phyloP scores from a whole-genome alignment of 2,329 filamentous ascomycete species.

The Celoporthe dispersa region DNA sequence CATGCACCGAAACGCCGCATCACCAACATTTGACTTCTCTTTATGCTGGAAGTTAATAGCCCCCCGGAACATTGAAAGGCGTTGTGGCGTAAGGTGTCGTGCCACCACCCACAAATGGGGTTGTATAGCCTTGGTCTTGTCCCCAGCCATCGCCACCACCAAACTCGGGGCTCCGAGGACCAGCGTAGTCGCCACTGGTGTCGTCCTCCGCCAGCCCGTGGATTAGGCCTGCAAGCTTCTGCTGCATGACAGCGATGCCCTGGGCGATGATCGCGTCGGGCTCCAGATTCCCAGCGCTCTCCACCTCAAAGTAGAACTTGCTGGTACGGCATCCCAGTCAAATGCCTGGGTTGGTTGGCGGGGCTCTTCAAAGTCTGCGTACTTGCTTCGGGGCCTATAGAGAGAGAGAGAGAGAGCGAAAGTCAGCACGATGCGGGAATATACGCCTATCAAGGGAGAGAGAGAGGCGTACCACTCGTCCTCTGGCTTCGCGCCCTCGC shows the following conservation, averaged over 20 bases:
- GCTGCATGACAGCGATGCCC: constrained; percentile 85
- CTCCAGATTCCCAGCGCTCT: constrained; percentile 84
- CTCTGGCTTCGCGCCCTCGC: constrained; percentile 47
- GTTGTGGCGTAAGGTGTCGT: constrained; percentile 52
- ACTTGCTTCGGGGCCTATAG: constrained; percentile 77
- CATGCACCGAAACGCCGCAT: background rate
- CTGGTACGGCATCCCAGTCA: constrained; percentile 83
- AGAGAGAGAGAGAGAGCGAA: constrained; percentile 24
- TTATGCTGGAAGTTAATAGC: constrained; percentile 36
- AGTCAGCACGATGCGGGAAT: constrained; percentile 31
- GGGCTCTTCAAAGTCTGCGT: constrained; percentile 78
- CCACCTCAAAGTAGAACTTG: constrained; percentile 92
- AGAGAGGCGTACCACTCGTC: constrained; percentile 76
- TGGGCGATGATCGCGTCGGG: constrained; percentile 88
- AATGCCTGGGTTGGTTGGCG: constrained; percentile 83
- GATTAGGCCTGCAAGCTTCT: constrained; percentile 81
- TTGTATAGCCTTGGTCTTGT: constrained; percentile 69
- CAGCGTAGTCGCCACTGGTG: constrained; percentile 59
- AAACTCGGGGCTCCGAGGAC: constrained; percentile 70
- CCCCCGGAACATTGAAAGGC: constrained; percentile 55
- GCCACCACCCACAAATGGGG: constrained; percentile 60
- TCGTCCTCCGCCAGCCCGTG: constrained; percentile 56
- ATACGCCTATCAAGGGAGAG: constrained; percentile 5
- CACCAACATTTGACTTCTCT: background rate
- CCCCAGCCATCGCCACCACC: constrained; percentile 58